phyloP scores from a whole-genome alignment of 2,329 filamentous ascomycete genomes.

The Fusarium sp. region DNA sequence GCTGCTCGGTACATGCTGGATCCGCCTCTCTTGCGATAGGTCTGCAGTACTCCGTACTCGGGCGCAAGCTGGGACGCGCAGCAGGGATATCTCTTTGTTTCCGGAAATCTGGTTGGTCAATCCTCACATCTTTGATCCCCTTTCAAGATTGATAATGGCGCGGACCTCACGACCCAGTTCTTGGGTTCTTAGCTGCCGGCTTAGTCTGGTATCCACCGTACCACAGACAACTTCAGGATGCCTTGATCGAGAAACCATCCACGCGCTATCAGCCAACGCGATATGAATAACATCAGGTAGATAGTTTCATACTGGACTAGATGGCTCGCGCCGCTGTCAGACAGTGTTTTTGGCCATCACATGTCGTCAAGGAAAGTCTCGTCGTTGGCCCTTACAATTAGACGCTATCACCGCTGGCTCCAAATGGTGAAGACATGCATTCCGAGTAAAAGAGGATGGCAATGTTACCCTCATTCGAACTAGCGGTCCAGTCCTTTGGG shows the following conservation, averaged over 20 bases:
- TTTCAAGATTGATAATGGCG: slow-evolving; percentile 42
- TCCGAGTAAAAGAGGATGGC: slow-evolving; percentile 11
- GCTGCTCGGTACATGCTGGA: slow-evolving; percentile 11
- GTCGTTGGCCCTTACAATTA: not conserved
- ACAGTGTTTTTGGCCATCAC: slow-evolving; percentile 6
- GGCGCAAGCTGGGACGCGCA: slow-evolving; percentile 29
- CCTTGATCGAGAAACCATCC: slow-evolving; percentile 3
- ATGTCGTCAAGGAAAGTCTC: not conserved
- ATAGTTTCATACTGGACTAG: slow-evolving; percentile 12
- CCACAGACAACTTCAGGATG: slow-evolving; percentile 10
- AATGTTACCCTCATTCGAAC: slow-evolving; percentile 8
- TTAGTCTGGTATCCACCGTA: not conserved
- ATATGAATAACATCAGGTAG: slow-evolving; percentile 1
- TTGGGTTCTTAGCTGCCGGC: slow-evolving; percentile 3
- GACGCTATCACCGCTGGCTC: not conserved
- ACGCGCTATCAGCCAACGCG: slow-evolving; percentile 12
- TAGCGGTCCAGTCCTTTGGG: slow-evolving; percentile 6
- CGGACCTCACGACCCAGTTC: slow-evolving; percentile 15
- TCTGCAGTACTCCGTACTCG: too few species aligned
- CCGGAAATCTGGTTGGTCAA: slow-evolving; percentile 39
- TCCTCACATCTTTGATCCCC: slow-evolving; percentile 36
- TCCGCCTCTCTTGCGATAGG: slow-evolving; percentile 1
- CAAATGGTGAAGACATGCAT: not conserved
- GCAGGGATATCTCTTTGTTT: slow-evolving; percentile 24
- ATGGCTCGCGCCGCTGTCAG: slow-evolving; percentile 16